Evolutionary conservation across 2,329 filamentous ascomycete species (phyloP).

Genomic region (Phyllosticta capitalensis): DNA sequence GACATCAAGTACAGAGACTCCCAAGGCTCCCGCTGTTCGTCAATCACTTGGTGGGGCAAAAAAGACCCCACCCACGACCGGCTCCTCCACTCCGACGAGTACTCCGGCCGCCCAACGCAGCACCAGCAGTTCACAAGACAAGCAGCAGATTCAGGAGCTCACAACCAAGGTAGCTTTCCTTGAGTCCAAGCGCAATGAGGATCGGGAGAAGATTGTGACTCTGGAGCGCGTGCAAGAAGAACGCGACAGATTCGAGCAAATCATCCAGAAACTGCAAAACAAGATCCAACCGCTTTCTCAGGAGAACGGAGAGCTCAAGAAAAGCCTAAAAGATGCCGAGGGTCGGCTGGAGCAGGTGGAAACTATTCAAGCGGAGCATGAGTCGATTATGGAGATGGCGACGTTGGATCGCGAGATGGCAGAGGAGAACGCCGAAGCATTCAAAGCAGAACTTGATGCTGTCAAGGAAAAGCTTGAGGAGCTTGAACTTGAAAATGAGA

Average conservation of each 20-base stretch:
- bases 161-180: slow-evolving; percentile 80
- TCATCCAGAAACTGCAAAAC: slow-evolving; percentile 82
- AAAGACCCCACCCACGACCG: slow-evolving; percentile 12
- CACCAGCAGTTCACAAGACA: slow-evolving; percentile 16
- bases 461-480: slow-evolving; percentile 72
- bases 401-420: slow-evolving; percentile 92
- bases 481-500: slow-evolving; percentile 76
- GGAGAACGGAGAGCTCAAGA: slow-evolving; percentile 67
- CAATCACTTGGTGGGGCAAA: slow-evolving; percentile 2
- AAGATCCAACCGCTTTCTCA: slow-evolving; percentile 81
- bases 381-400: slow-evolving; percentile 74
- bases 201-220: slow-evolving; percentile 72
- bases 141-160: slow-evolving; percentile 68
- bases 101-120: slow-evolving; percentile 6
- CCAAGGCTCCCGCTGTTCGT: slow-evolving; percentile 4
- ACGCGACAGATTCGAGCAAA: slow-evolving; percentile 66
- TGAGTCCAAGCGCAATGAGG: slow-evolving; percentile 78
- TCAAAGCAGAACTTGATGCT: slow-evolving; percentile 70
- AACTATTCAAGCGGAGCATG: slow-evolving; percentile 70
- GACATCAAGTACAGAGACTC: slow-evolving; percentile 2
- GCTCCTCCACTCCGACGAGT: slow-evolving; percentile 1
- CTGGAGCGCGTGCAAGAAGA: slow-evolving; percentile 69
- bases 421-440: slow-evolving; percentile 77
- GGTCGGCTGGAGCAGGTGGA: slow-evolving; percentile 60
- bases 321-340: slow-evolving; percentile 68